Evolutionary conservation across 2,329 filamentous ascomycete genomes (phyloP), one percentile per base, ranked within the genome.

Genomic region (Phaeosphaeriaceae sp.): DNA sequence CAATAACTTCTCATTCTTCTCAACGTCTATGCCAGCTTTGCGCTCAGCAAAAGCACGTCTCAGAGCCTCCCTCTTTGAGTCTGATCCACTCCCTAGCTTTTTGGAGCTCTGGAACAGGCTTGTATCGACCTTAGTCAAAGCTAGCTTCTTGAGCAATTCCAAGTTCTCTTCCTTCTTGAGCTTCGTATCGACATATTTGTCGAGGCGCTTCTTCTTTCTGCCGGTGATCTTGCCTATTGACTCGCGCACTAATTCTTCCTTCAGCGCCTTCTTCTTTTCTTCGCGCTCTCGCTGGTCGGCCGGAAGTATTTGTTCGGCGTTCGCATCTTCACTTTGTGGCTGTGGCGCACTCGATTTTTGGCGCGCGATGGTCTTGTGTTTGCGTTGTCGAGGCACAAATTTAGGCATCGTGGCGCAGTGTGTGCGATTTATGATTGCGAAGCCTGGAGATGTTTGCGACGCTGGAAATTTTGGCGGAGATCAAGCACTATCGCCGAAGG

Each of bases 91-190:
- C 0, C 93, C 93, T 9, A 98, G 79, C 56, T 88, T 87, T 65
- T 87, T 91, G 52, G 90, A 91, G 75, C 92, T 97, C 57, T 88
- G 84, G 60, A 96, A 89, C 20, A 92, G 81, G 61, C 86, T 91
- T 1, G 92, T 96, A 74, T 98, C 93, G 65, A 95, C 86, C 71
- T 90, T 93, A 54, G 87, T 85, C 60, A 87, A 84, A 19, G 91
- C 91, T 24, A 99, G 84, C 74, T 95, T 93, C 73, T 91, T 91
- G 68, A 98, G 84, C 27, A 99, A 82, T 56, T 88, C 90, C 25
- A 91, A 84, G 70, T 92, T 96, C 77, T 98, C 94, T 73, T 99
- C 95, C 77, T 96, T 97, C 77, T 89, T 91, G 47, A 99, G 82
- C 83, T 99, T 99, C 57, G 86, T 95, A 70, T 98, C 93, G 75